These are phyloP conservation scores for Pyrus communis DNA, from an alignment of 306 rosid genomes.

Conservation along the genomic window DNA sequence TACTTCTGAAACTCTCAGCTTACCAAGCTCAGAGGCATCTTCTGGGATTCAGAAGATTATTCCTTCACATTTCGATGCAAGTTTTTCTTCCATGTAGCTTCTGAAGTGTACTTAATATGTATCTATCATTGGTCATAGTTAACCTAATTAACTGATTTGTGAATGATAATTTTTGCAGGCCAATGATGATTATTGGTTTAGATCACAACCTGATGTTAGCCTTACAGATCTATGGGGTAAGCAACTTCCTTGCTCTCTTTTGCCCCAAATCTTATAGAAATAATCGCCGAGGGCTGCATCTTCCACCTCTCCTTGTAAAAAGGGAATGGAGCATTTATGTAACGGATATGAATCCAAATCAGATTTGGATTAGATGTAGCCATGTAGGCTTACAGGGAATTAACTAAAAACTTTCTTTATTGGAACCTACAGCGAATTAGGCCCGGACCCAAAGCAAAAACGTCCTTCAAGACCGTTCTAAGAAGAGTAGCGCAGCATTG, in stretches of 20 bases:
- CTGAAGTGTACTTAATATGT: background rate
- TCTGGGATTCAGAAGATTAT: conserved; percentile 61
- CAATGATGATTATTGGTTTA: conserved; percentile 75
- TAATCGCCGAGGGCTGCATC: background rate
- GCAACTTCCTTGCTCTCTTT: conserved; percentile 15
- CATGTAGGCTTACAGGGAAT: background rate
- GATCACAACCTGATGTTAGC: conserved; percentile 53
- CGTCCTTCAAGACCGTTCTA: conserved; percentile 21
- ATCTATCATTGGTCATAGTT: background rate
- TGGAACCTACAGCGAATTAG: conserved; percentile 29
- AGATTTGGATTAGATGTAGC: background rate
- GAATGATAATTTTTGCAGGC: conserved; percentile 32
- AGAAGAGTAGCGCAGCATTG: conserved; percentile 6
- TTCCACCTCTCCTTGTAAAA: background rate
- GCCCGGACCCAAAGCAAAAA: conserved; percentile 15
- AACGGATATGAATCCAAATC: background rate
- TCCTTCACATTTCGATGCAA: conserved; percentile 40
- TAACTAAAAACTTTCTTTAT: background rate
- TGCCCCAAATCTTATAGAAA: background rate
- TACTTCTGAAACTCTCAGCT: conserved; percentile 19
- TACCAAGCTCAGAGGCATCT: conserved; percentile 20
- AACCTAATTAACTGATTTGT: conserved; percentile 10
- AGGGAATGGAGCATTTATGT: conserved; percentile 5
- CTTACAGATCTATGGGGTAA: conserved; percentile 65
- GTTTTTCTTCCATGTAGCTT: conserved; percentile 9